Base-by-base conservation (phyloP, 306 rosid genomes). In the Citrullus amarus region DNA sequence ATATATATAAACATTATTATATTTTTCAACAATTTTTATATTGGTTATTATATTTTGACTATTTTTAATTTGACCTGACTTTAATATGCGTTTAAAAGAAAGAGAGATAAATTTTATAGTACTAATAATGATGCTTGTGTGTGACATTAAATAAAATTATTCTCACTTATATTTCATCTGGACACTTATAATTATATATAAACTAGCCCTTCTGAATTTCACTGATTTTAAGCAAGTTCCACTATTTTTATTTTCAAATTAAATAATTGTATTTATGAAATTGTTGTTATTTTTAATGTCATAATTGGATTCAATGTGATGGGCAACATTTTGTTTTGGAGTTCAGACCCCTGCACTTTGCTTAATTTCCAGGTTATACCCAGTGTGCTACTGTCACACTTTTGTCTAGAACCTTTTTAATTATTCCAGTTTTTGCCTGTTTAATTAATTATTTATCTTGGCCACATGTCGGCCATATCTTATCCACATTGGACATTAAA, bases 401-500 rank as follows among this genome's bases (percentile, higher is more conserved):
- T 61, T 30, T 65, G 72, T 65, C 50, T 0, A 3, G 28, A 65
- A 36, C 16, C 9, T 67, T 67, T 70, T 48, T 46, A 44, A 70
- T 70, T 70, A 44, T 70, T 70, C 36, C 34, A 70, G 44, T 20
- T 32, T 70, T n/a, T 68, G 16, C 18, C 3, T 68, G 6, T 43
- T 69, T 69, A 2, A 43, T 68, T 16, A 5, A n/a, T 70, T 69
- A 41, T 69, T 70, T 70, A 20, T 46, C 11, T 36, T 43, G 10
- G n/a, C 76, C 39, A 20, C 38, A 70, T 46, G 76, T 46, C 38
- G 57, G 20, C 76, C 76, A 22, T 70, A 70, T 46, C 76, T 70
- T 70, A 70, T 70, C 76, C 76, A 70, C 54, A 67, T 67, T 67
- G 53, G 74, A 67, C 74, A 67, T 41, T 20, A 67, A 67, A 67